Evolutionary conservation across 331 rosid genomes (phyloP).

Genomic region (Saraca asoca): DNA sequence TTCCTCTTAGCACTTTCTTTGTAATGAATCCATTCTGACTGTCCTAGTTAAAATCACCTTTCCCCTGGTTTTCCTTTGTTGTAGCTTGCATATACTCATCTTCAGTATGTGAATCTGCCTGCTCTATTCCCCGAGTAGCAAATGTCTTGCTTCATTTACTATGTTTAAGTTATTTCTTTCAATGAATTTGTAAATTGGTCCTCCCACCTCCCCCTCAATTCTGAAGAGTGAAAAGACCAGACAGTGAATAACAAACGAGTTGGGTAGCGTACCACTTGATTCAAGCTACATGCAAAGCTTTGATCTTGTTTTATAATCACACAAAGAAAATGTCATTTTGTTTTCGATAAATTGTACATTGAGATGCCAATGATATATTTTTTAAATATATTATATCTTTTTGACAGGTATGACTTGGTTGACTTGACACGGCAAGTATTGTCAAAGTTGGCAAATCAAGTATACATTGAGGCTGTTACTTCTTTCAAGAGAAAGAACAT

Average conservation of each 20-base stretch:
- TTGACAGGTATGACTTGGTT: constrained; percentile 87
- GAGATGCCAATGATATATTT: constrained; percentile 2
- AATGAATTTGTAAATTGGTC: background rate
- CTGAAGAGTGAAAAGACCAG: too few relatives aligned
- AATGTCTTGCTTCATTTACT: too few relatives aligned
- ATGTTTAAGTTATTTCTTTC: background rate
- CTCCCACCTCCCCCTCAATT: too few relatives aligned
- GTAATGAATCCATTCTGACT: constrained; percentile 5
- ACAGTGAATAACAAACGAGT: constrained; percentile 1
- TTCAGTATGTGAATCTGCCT: background rate
- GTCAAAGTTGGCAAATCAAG: constrained; percentile 82
- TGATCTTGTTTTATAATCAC: background rate
- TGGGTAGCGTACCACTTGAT: background rate
- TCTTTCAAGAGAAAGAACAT: constrained; percentile 59
- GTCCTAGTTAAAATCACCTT: background rate
- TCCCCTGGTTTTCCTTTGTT: background rate
- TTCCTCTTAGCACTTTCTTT: background rate
- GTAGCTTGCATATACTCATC: constrained; percentile 8
- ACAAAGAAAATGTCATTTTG: constrained; percentile 10
- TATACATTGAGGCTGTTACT: constrained; percentile 58
- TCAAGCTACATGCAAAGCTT: constrained; percentile 12
- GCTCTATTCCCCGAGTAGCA: too few relatives aligned
- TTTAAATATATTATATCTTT: constrained; percentile 26
- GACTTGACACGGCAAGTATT: constrained; percentile 88
- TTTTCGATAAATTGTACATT: constrained; percentile 7